A percentile compares a stretch with the other conserved stretches of the same genome.
These are phyloP conservation scores for Ophiostoma himal-ulmi DNA, from an alignment of 2,329 filamentous ascomycete species.

Conservation along the genomic window DNA sequence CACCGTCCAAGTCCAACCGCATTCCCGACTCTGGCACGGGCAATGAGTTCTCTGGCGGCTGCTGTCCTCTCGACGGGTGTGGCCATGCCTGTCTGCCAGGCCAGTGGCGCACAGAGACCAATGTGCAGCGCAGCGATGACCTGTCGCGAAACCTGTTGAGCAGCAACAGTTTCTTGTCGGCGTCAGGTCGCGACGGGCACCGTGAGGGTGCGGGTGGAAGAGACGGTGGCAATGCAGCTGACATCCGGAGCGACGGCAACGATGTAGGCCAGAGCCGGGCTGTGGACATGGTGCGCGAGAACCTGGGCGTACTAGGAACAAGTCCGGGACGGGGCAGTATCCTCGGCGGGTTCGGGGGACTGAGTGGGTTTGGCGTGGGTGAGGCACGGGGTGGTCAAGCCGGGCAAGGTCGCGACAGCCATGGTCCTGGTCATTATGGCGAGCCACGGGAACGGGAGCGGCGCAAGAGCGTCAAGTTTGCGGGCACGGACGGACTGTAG, in stretches of 20 bases:
- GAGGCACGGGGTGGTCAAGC: neutral
- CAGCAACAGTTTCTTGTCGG: slow-evolving; percentile 13
- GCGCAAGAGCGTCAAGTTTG: slow-evolving; percentile 61
- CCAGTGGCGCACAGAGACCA: slow-evolving; percentile 46
- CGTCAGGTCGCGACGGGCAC: neutral
- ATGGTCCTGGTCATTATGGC: neutral
- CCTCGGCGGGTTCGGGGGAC: neutral
- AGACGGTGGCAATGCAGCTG: slow-evolving; percentile 21
- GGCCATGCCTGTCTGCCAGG: slow-evolving; percentile 58
- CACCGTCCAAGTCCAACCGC: slow-evolving; percentile 14
- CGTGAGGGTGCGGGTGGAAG: slow-evolving; percentile 22
- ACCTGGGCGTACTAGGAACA: slow-evolving; percentile 33
- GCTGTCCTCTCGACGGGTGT: slow-evolving; percentile 60
- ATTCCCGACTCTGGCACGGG: slow-evolving; percentile 23
- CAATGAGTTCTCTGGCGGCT: slow-evolving; percentile 44
- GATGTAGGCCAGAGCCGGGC: slow-evolving; percentile 56
- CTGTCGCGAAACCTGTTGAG: slow-evolving; percentile 32
- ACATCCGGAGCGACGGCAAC: slow-evolving; percentile 44
- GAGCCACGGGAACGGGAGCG: slow-evolving; percentile 44
- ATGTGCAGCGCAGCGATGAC: slow-evolving; percentile 45
- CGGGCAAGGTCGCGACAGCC: neutral
- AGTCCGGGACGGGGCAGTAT: slow-evolving; percentile 21
- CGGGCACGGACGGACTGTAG: slow-evolving; percentile 35
- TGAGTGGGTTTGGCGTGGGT: neutral
- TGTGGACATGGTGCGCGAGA: slow-evolving; percentile 54